phyloP scores from a whole-genome alignment of 805 yeast species.

The Wickerhamomyces sydowiorum region DNA sequence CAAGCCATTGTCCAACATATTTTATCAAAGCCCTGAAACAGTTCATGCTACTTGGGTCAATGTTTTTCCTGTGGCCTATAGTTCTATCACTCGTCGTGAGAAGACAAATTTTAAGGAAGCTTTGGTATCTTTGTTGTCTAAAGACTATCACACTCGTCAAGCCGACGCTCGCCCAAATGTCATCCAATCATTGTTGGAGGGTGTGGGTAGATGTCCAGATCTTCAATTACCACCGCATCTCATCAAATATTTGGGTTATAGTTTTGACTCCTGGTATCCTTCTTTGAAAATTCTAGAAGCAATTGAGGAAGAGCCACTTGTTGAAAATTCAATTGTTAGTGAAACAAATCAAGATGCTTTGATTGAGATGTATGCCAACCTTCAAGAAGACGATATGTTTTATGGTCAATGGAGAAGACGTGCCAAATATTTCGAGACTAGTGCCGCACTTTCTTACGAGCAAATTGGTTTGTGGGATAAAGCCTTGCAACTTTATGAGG shows the following conservation, averaged over 20 bases:
- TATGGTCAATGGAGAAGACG: conserved; percentile 97
- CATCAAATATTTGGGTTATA: conserved; percentile 78
- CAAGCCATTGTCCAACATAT: conserved; percentile 70
- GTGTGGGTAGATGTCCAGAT: conserved; percentile 66
- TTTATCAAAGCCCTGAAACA: conserved; percentile 74
- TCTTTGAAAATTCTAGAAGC: conserved; percentile 81
- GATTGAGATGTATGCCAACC: conserved; percentile 77
- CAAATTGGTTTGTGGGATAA: conserved; percentile 94
- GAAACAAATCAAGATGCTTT: conserved; percentile 89
- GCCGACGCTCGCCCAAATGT: conserved; percentile 83
- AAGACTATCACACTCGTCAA: conserved; percentile 91
- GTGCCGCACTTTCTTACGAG: conserved; percentile 87
- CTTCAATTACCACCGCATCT: conserved; percentile 91
- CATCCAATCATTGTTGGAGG: conserved; percentile 76
- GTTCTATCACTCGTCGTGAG: conserved; percentile 71
- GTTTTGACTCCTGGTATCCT: conserved; percentile 88
- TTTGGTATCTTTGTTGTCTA: conserved; percentile 71
- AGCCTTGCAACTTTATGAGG: conserved; percentile 89
- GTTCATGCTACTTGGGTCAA: conserved; percentile 81
- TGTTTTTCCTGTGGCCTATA: conserved; percentile 76
- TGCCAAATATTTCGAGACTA: conserved; percentile 91
- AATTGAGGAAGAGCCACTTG: conserved; percentile 49
- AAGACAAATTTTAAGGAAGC: conserved; percentile 80
- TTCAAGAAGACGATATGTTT: conserved; percentile 95
- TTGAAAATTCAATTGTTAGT: conserved; percentile 67